Evolutionary conservation across 129 eudicot genomes (phyloP).

Genomic region (Flaveria bidentis): DNA sequence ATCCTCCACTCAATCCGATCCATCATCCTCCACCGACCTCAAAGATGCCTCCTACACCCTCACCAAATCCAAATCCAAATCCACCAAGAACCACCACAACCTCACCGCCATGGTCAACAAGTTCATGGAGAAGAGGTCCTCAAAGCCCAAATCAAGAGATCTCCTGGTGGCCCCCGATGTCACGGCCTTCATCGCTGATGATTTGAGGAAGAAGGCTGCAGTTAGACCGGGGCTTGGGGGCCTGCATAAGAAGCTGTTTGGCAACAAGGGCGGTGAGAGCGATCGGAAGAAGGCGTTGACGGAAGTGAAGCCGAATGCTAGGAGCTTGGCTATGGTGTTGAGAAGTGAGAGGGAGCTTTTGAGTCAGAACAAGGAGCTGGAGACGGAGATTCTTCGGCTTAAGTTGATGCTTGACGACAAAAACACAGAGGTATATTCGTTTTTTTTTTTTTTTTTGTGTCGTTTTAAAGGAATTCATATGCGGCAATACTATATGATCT

Average conservation of each 20-base stretch:
- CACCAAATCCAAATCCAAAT: conserved; percentile 43
- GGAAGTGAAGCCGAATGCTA: conserved; percentile 67
- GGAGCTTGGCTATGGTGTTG: conserved; percentile 80
- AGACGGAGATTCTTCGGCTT: conserved; percentile 56
- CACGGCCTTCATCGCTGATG: conserved; percentile 46
- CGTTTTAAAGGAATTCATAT: too few relatives aligned
- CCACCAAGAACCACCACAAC: conserved; percentile 43
- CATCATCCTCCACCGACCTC: conserved; percentile 62
- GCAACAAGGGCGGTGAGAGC: conserved; percentile 27
- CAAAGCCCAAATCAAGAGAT: conserved; percentile 25
- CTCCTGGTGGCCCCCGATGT: conserved; percentile 50
- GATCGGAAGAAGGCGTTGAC: conserved; percentile 56
- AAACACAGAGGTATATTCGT: conserved; percentile 59
- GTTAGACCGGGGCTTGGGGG: conserved; percentile 45
- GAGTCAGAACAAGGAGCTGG: conserved; percentile 68
- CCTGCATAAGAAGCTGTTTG: conserved; percentile 78
- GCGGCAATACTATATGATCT: too few relatives aligned
- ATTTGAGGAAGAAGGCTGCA: conserved; percentile 52
- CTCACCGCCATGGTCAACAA: conserved; percentile 72
- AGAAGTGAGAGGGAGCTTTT: conserved; percentile 95
- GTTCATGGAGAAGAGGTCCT: conserved; percentile 54
- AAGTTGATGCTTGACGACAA: conserved; percentile 56
- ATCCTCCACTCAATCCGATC: conserved; percentile 62
- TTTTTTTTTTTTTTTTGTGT: too few relatives aligned
- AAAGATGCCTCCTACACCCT: conserved; percentile 25